These are phyloP conservation scores for Macrolepiota fuliginosa DNA, from an alignment of 768 basidiomycete genomes.

Conservation along the genomic window DNA sequence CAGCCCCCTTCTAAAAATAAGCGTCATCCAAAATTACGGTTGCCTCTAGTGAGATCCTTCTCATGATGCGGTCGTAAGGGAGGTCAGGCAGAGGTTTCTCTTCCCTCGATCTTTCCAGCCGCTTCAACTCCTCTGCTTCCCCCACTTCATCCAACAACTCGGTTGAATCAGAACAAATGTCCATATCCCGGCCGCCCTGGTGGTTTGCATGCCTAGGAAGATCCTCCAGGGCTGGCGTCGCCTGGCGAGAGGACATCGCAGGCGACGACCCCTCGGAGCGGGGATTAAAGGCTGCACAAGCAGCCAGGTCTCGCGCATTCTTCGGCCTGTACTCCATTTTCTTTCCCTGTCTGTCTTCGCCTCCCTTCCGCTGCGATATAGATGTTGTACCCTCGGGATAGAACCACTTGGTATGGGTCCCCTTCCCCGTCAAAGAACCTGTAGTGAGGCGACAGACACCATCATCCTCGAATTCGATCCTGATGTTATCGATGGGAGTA, in stretches of 20 bases:
- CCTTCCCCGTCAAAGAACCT: slow-evolving; percentile 1
- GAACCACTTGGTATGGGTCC: slow-evolving; percentile 3
- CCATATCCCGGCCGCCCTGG: neutral
- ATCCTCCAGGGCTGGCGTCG: neutral
- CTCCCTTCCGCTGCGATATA: neutral
- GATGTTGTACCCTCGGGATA: neutral
- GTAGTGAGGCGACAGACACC: neutral
- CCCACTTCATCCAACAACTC: neutral
- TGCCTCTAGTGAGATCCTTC: slow-evolving; percentile 3
- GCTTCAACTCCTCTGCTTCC: neutral
- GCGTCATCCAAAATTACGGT: neutral
- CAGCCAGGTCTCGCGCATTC: neutral
- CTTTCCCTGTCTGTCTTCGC: neutral
- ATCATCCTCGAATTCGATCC: neutral
- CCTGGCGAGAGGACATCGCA: neutral
- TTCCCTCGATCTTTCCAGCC: neutral
- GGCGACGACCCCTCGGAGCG: neutral
- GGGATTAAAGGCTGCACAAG: neutral
- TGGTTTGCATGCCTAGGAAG: neutral
- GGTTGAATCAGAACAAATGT: neutral
- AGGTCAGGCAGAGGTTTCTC: neutral
- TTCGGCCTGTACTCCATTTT: neutral
- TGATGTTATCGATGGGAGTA: neutral
- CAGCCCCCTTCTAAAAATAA: neutral
- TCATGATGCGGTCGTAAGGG: slow-evolving; percentile 6